Base-by-base conservation (phyloP, 257 asterid species). In the Jaltomata sinuosa region DNA sequence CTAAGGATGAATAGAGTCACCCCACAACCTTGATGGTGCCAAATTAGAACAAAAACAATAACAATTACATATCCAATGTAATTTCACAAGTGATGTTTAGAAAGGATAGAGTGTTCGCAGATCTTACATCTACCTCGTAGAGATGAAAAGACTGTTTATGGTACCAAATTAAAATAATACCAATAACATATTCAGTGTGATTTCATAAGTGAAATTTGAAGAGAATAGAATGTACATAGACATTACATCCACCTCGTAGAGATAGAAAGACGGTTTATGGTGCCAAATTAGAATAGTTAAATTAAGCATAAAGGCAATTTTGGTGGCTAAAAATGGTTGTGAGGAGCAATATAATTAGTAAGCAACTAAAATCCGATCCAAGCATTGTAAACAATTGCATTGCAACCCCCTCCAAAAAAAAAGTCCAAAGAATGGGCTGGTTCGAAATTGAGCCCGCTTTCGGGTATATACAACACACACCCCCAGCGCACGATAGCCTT, bases 401-500 rank as follows among this genome's bases (percentile, higher is more conserved):
- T 8, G 8, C 42, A 38, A 38, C 42, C 42, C 42, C 7, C 42
- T n/a, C 34, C 67, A 3, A 22, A 22, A 7, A 19, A 16, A 27
- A 27, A 62, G 29, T 68, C 18, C 4, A 36, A 38, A 69, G 11
- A 19, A 72, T 72, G 81, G 81, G 81, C 81, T 74, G 25, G n/a
- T 8, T 25, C 36, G 81, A 74, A 45, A 74, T 74, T 42, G 81
- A 74, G 81, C 81, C 81, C 81, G 81, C 3, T 45, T 74, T 45
- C 38, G 81, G 59, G 59, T 74, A 74, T 74, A 45, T 74, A 74
- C 81, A 74, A 74, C 81, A 74, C 55, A 16, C 42, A 38, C 8
- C 38, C 32, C 81, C 38, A 45, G 81, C 81, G 81, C 38, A 74
- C 81, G 81, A 74, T 74, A 74, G 81, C 81, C 59, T 69, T 7